Conservation (phyloP, 2,329 filamentous ascomycete genomes). For the Penicillium sp. region DNA sequence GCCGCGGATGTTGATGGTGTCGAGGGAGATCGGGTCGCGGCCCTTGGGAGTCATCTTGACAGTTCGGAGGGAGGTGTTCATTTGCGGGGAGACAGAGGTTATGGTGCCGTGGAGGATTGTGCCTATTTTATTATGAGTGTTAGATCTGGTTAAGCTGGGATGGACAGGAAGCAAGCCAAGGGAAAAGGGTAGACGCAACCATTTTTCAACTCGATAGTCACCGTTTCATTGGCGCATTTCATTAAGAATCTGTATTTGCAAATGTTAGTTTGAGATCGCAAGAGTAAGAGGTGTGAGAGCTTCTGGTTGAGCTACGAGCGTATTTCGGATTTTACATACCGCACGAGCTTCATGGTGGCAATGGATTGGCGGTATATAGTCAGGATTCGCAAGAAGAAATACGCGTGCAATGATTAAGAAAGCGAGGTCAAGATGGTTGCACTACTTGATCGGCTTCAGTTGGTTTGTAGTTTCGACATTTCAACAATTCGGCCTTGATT, state of each 20-base stretch:
- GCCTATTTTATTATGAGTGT: conserved; percentile 56
- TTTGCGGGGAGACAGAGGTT: conserved; percentile 93
- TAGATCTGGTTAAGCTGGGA: neutral
- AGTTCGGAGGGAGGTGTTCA: conserved; percentile 95
- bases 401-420: neutral
- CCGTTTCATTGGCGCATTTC: conserved; percentile 99
- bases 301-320: neutral
- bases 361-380: neutral
- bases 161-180: neutral
- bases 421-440: neutral
- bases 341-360: conserved; percentile 90
- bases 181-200: conserved; percentile 63
- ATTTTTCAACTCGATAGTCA: conserved; percentile 98
- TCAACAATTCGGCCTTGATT: conserved; percentile 14
- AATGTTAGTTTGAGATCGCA: neutral
- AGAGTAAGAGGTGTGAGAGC: neutral
- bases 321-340: conserved; percentile 62
- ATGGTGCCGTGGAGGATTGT: conserved; percentile 97
- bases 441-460: conserved; percentile 4
- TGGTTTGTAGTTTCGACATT: conserved; percentile 7
- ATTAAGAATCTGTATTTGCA: conserved; percentile 78
- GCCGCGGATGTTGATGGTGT: conserved; percentile 95
- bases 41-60: conserved; percentile 95
- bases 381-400: neutral
- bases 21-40: conserved; percentile 84